A percentile compares a stretch with the other conserved stretches of the same genome.
Conservation (phyloP, 2,329 filamentous ascomycete genomes). For the Pseudogymnoascus sp. region DNA sequence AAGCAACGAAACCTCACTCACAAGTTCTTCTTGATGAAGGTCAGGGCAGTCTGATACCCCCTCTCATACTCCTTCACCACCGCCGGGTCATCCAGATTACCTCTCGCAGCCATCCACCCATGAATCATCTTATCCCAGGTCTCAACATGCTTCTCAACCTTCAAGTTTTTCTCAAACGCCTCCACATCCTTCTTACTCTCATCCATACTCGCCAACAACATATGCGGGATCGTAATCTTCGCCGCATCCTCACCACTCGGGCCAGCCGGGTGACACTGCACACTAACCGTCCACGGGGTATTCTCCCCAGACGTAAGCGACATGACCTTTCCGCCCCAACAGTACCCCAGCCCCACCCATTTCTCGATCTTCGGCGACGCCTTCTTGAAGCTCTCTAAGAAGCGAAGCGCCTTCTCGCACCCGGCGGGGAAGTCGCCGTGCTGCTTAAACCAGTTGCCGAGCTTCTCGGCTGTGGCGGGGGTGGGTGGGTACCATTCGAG, state of each 20-base stretch:
- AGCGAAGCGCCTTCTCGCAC: slow-evolving; percentile 43
- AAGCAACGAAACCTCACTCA: slow-evolving; percentile 17
- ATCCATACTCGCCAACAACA: slow-evolving; percentile 41
- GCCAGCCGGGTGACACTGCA: slow-evolving; percentile 23
- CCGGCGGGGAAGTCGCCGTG: slow-evolving; percentile 25
- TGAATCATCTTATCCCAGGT: slow-evolving; percentile 43
- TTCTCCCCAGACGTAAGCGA: slow-evolving; percentile 15
- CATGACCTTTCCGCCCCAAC: slow-evolving; percentile 28
- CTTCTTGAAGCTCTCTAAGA: slow-evolving; percentile 43
- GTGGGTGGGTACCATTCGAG: slow-evolving; percentile 53
- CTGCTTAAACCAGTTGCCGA: slow-evolving; percentile 47
- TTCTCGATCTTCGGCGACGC: slow-evolving; percentile 47
- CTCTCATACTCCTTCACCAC: slow-evolving; percentile 40
- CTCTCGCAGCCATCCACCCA: slow-evolving; percentile 50
- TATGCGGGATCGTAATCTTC: slow-evolving; percentile 37
- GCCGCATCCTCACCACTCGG: slow-evolving; percentile 32
- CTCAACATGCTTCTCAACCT: slow-evolving; percentile 37
- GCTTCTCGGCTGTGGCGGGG: slow-evolving; percentile 51
- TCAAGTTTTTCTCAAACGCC: slow-evolving; percentile 35
- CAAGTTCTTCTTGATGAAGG: slow-evolving; percentile 37
- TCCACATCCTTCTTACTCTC: slow-evolving; percentile 37
- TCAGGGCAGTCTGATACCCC: slow-evolving; percentile 38
- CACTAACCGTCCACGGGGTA: slow-evolving; percentile 19
- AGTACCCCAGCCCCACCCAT: slow-evolving; percentile 26
- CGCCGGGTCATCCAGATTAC: slow-evolving; percentile 36